phyloP scores from a whole-genome alignment of 163 green algal genomes.

The Scenedesmus sp. region DNA sequence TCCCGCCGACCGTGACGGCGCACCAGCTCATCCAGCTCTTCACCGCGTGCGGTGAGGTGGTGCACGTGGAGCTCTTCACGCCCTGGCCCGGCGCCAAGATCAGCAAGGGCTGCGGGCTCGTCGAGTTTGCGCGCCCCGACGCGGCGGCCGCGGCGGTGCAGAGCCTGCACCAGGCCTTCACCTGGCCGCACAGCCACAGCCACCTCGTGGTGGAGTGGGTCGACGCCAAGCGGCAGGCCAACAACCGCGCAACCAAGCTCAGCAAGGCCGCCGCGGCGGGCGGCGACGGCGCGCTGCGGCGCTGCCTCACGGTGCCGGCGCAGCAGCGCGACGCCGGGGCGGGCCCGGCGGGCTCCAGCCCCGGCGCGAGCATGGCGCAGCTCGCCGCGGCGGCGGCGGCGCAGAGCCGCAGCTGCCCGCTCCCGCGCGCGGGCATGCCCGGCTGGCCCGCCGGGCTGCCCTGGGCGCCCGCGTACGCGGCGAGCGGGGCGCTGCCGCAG shows the following conservation, averaged over 20 bases:
- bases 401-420: too few species aligned
- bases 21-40: constrained; percentile 45
- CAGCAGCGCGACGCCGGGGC: too few species aligned
- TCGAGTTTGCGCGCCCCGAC: constrained; percentile 7
- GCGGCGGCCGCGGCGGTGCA: constrained; percentile 26
- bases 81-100: constrained; percentile 39
- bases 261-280: too few species aligned
- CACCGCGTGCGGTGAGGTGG: constrained; percentile 28
- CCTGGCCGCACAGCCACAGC: constrained; percentile 38
- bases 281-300: too few species aligned
- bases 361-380: too few species aligned
- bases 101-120: constrained; percentile 36
- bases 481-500: too few species aligned
- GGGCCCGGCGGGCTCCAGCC: too few species aligned
- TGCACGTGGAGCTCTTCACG: constrained; percentile 39
- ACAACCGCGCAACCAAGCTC: constrained; percentile 17
- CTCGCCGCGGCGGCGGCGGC: too few species aligned
- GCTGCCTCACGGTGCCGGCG: too few species aligned
- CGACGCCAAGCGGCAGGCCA: constrained; percentile 19
- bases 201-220: constrained; percentile 37
- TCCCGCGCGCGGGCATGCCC: too few species aligned
- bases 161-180: constrained; percentile 42
- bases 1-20: constrained; percentile 28
- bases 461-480: too few species aligned
- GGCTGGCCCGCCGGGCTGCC: too few species aligned